These are phyloP conservation scores for Lolium multiflorum DNA, from an alignment of 176 grass and related monocot species.

Conservation along the genomic window DNA sequence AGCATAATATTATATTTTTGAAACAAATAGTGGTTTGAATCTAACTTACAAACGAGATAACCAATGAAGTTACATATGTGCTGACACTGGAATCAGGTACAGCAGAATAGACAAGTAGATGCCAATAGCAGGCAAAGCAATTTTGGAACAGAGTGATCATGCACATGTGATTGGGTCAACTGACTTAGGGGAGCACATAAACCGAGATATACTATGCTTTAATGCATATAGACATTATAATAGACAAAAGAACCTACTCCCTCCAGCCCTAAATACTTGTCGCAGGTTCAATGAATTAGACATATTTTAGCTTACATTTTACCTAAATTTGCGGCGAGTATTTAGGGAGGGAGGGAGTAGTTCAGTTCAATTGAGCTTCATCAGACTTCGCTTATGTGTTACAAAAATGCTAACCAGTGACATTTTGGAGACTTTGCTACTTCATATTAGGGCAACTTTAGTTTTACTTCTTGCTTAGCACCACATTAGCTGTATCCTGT, in stretches of 20 bases:
- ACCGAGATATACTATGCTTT: conserved; percentile 11
- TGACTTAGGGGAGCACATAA: neutral
- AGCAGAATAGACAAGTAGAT: conserved; percentile 2
- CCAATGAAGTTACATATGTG: neutral
- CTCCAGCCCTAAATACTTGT: too few species aligned
- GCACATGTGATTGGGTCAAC: neutral
- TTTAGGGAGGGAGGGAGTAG: too few species aligned
- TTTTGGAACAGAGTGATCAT: neutral
- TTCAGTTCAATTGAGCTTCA: conserved; percentile 1
- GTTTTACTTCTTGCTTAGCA: conserved; percentile 16
- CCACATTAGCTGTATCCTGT: conserved; percentile 3
- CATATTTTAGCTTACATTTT: too few species aligned
- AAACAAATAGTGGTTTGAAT: conserved; percentile 11
- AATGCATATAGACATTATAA: neutral
- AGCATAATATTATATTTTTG: neutral
- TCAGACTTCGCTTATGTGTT: neutral
- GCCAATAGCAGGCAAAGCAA: neutral
- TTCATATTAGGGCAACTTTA: neutral
- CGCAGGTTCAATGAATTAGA: too few species aligned
- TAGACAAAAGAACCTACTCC: neutral
- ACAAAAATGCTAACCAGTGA: neutral
- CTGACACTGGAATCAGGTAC: neutral
- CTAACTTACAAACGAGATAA: neutral
- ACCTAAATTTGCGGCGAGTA: too few species aligned
- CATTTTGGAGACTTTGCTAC: conserved; percentile 12